Base-by-base conservation (phyloP, 2,329 filamentous ascomycete genomes). In the Colletotrichum sp. region DNA sequence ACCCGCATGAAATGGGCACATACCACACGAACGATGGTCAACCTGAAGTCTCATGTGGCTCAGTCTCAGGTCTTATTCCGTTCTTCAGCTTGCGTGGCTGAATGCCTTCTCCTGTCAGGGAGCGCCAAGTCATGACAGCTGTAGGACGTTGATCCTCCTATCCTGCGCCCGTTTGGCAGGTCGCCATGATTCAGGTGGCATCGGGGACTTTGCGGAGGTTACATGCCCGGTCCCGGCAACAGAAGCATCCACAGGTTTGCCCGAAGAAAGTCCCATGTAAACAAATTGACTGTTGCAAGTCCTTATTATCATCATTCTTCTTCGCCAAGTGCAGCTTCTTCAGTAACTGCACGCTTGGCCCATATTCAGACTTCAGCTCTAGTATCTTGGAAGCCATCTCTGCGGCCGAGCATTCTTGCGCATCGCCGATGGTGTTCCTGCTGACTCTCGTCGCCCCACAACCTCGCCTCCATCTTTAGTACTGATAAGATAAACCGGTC, bases 401-500 rank as follows among this genome's bases (percentile, higher is more conserved):
- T 18, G 55, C 16, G 8, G 32, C n/a, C 32, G n/a, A 16, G 13
- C 32, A 14, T 64, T 28, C n/a, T 24, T 67, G 59, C 30, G 59
- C 64, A 67, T 67, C 64, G 14, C 4, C 36, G 39, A 55, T 39
- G 36, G 7, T 39, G 36, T 7, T 30, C 26, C 9, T 30, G 6
- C 21, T 52, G 36, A 52, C 60, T 71, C 18, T 52, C 26, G 26
- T 12, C 12, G 24, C 60, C n/a, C 60, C 60, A 24, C 34, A 12
- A 8, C 26, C 26, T 65, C 16, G n/a, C 18, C n/a, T 12, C 21
- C 60, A 48, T 61, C 10, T 21, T 59, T 39, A 75, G 30, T 75
- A 75, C 63, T 75, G 72, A 34, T 68, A 75, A n/a, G 52, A n/a
- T 7, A 75, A 68, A 6, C 63, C 63, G 14, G 68, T 68, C 3